Evolutionary conservation across 2,329 filamentous ascomycete genomes (phyloP).

Genomic region (Sclerotinia trifoliorum): DNA sequence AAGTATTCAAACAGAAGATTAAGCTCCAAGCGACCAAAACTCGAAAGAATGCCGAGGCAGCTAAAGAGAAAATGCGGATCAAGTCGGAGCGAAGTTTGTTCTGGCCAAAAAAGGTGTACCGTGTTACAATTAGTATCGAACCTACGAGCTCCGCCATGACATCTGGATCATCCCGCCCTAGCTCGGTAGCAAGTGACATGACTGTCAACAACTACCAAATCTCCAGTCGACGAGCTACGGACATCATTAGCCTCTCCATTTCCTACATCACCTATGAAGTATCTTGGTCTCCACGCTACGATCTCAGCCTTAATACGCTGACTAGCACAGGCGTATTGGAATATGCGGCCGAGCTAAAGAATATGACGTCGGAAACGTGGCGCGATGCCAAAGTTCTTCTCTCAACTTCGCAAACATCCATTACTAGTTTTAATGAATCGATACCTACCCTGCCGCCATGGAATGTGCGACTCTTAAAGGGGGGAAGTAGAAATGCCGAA

Average conservation of each 20-base stretch:
- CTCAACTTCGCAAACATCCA: constrained; percentile 52
- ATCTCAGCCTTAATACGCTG: constrained; percentile 46
- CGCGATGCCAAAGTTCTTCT: constrained; percentile 46
- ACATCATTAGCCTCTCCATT: constrained; percentile 36
- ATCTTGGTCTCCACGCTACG: constrained; percentile 50
- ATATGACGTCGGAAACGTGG: constrained; percentile 51
- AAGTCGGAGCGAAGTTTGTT: constrained; percentile 47
- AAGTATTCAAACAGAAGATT: constrained; percentile 41
- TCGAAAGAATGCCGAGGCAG: constrained; percentile 42
- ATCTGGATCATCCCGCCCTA: constrained; percentile 47
- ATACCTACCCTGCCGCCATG: constrained; percentile 49
- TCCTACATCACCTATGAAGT: constrained; percentile 42
- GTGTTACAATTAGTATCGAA: constrained; percentile 53
- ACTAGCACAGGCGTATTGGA: constrained; percentile 41
- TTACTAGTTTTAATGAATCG: constrained; percentile 48
- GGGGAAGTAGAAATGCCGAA: constrained; percentile 24
- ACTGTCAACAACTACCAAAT: constrained; percentile 30
- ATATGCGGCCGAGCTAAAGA: constrained; percentile 54
- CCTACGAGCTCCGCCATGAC: constrained; percentile 44
- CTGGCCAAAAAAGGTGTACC: constrained; percentile 52
- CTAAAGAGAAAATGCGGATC: constrained; percentile 47
- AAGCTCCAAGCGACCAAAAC: constrained; percentile 42
- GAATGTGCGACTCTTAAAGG: constrained; percentile 46
- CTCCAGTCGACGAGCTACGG: constrained; percentile 28
- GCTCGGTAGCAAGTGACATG: constrained; percentile 42